These are phyloP conservation scores for Fragilaria crotonensis DNA, from an alignment of 108 stramenopile genomes.

Conservation along the genomic window DNA sequence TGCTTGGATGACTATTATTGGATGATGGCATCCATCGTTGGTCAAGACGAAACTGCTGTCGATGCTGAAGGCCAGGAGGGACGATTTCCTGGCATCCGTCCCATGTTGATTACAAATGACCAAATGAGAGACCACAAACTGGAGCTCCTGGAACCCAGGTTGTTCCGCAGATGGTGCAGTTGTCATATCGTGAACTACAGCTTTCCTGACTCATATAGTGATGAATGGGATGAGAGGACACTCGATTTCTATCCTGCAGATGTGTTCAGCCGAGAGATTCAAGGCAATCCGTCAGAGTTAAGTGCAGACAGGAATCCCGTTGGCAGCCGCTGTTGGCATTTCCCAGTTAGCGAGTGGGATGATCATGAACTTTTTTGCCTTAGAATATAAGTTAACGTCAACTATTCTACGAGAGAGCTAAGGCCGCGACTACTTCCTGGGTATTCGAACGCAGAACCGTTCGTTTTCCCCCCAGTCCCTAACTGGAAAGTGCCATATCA, in stretches of 20 bases:
- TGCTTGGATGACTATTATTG: constrained; percentile 81
- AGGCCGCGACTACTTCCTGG: constrained; percentile 4
- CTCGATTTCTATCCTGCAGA: constrained; percentile 69
- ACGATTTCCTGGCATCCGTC: constrained; percentile 69
- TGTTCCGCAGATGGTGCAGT: constrained; percentile 82
- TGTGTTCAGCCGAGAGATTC: constrained; percentile 84
- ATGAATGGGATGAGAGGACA: constrained; percentile 48
- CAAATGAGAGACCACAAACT: constrained; percentile 82
- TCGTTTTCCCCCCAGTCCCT: constrained; percentile 41
- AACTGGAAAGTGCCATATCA: constrained; percentile 66
- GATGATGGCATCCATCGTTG: constrained; percentile 74
- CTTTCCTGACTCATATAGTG: constrained; percentile 65
- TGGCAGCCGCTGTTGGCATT: constrained; percentile 63
- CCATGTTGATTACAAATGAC: constrained; percentile 79
- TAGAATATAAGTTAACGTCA: constrained; percentile 31
- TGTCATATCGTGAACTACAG: constrained; percentile 69
- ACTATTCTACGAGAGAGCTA: not conserved
- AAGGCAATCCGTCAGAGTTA: constrained; percentile 37
- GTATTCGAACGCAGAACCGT: constrained; percentile 31
- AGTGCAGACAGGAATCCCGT: constrained; percentile 8
- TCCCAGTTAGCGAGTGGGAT: constrained; percentile 79
- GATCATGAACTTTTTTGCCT: constrained; percentile 62
- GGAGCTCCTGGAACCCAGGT: constrained; percentile 62
- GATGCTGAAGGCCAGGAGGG: constrained; percentile 36
- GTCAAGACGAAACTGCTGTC: constrained; percentile 53